Percentiles rank a stretch among this genome's conserved stretches.
These are phyloP conservation scores for Fusarium oligoseptatum DNA, from an alignment of 2,329 filamentous ascomycete genomes.

Conservation along the genomic window DNA sequence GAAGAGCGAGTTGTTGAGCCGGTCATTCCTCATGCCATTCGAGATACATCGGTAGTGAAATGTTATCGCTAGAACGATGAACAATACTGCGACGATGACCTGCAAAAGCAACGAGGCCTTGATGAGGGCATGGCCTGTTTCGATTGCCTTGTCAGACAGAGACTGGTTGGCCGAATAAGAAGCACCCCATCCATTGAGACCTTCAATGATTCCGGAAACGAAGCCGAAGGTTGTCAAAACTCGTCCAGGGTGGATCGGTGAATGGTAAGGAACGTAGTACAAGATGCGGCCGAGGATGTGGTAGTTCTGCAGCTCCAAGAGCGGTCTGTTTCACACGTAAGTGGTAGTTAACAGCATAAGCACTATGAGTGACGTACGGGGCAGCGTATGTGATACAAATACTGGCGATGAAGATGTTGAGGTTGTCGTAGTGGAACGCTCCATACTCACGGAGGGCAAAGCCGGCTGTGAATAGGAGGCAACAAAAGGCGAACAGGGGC, in stretches of 20 bases:
- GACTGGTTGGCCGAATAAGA: constrained; percentile 61
- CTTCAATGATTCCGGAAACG: constrained; percentile 62
- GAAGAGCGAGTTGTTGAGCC: constrained; percentile 54
- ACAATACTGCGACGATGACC: constrained; percentile 63
- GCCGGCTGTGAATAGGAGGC: constrained; percentile 67
- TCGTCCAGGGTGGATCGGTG: constrained; percentile 62
- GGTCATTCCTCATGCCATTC: constrained; percentile 51
- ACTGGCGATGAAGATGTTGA: constrained; percentile 51
- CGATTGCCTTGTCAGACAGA: constrained; percentile 54
- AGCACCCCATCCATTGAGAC: constrained; percentile 61
- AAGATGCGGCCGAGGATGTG: constrained; percentile 71
- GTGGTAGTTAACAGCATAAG: neutral
- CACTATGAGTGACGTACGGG: constrained; percentile 43
- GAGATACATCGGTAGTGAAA: constrained; percentile 63
- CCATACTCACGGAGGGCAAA: constrained; percentile 61
- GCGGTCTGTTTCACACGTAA: constrained; percentile 56
- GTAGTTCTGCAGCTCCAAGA: constrained; percentile 73
- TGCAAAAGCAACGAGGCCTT: constrained; percentile 68
- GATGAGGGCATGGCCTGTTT: constrained; percentile 60
- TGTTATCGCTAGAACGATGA: constrained; percentile 60
- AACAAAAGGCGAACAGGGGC: constrained; percentile 66
- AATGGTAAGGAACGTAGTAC: constrained; percentile 68
- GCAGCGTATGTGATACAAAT: constrained; percentile 53
- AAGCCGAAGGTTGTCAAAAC: constrained; percentile 62
- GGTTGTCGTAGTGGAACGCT: constrained; percentile 49